phyloP scores from a whole-genome alignment of 305 asterid genomes.

The Vinca major region DNA sequence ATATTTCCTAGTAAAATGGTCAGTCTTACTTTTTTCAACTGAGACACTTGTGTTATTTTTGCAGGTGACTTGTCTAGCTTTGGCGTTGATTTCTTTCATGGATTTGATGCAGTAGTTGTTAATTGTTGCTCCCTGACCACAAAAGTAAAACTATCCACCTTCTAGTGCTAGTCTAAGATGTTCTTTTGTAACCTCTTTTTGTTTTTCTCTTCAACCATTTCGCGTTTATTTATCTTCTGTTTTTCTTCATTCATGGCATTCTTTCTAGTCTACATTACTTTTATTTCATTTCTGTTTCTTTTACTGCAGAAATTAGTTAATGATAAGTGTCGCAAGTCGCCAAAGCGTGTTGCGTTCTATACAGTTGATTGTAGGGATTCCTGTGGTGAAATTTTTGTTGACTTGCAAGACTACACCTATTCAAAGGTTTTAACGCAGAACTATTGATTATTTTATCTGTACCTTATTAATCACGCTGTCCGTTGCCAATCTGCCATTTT shows the following conservation, averaged over 20 bases:
- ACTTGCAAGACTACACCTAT: conserved; percentile 71
- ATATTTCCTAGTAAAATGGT: background rate
- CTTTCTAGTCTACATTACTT: background rate
- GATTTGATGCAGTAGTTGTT: conserved; percentile 73
- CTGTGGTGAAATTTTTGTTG: conserved; percentile 93
- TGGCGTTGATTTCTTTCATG: conserved; percentile 49
- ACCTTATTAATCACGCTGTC: background rate
- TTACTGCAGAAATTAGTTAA: conserved; percentile 63
- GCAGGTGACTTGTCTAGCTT: conserved; percentile 69
- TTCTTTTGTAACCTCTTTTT: background rate
- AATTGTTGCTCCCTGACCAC: conserved; percentile 60
- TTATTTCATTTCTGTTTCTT: conserved; percentile 11
- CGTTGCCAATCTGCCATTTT: background rate
- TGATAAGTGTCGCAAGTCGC: conserved; percentile 66
- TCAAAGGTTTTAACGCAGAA: conserved; percentile 45
- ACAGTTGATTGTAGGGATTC: conserved; percentile 86
- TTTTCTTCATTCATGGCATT: conserved; percentile 4
- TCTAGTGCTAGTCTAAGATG: background rate
- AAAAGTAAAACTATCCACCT: conserved; percentile 36
- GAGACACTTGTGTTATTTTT: background rate
- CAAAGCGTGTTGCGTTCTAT: conserved; percentile 75
- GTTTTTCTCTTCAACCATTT: background rate
- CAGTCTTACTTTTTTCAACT: background rate
- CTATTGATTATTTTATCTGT: conserved; percentile 5
- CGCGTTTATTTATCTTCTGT: background rate